These are phyloP conservation scores for Gilbertella persicaria DNA, from an alignment of 371 early-diverging fungal genomes.

Conservation along the genomic window DNA sequence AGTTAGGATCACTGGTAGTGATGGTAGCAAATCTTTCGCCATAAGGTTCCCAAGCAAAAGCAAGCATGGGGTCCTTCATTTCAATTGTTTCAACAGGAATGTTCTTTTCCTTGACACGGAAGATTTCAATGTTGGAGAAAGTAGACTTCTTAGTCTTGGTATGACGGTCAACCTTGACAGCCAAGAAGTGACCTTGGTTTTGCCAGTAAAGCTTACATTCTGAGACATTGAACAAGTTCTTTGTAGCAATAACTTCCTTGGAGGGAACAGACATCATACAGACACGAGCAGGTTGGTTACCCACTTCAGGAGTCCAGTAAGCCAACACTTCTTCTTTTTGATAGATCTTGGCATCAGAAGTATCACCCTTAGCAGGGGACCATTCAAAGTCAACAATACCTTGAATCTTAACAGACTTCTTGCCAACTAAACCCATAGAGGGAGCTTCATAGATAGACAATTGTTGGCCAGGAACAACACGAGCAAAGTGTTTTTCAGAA, in stretches of 20 bases:
- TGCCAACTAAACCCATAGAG: constrained; percentile 90
- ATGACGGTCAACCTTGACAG: constrained; percentile 90
- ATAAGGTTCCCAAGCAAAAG: constrained; percentile 94
- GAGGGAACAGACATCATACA: constrained; percentile 83
- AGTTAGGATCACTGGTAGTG: constrained; percentile 72
- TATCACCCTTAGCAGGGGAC: constrained; percentile 66
- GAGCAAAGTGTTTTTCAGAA: constrained; percentile 92
- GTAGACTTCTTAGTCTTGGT: constrained; percentile 92
- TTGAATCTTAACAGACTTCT: constrained; percentile 90
- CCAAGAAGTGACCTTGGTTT: constrained; percentile 84
- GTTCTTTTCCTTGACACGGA: constrained; percentile 89
- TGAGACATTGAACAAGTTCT: constrained; percentile 94
- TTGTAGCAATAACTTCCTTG: constrained; percentile 88
- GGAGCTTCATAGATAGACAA: constrained; percentile 92
- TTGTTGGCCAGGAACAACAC: constrained; percentile 77
- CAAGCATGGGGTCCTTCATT: constrained; percentile 79
- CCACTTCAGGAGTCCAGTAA: constrained; percentile 96
- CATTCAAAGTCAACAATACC: constrained; percentile 92
- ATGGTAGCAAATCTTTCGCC: constrained; percentile 86
- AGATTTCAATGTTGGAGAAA: constrained; percentile 91
- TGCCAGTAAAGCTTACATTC: constrained; percentile 94
- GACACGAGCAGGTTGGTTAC: constrained; percentile 96
- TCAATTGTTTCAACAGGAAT: constrained; percentile 96
- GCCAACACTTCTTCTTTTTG: constrained; percentile 73
- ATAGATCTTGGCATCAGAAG: constrained; percentile 45